Percentiles rank a stretch among this genome's conserved stretches.
phyloP scores from a whole-genome alignment of 1,139 yeast species.

The Saccharomyces hybrid region DNA sequence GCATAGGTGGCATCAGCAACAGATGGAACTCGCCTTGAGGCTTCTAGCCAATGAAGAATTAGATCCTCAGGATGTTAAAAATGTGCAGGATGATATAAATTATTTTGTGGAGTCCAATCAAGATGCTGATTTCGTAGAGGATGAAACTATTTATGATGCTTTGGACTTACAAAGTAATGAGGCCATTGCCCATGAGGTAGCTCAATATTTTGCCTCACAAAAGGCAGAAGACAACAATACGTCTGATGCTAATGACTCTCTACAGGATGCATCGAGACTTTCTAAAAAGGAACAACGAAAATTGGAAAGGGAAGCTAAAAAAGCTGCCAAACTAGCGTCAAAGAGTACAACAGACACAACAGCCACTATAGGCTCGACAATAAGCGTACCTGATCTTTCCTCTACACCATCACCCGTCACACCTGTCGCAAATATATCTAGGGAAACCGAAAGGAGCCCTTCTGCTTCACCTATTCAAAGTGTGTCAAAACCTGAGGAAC shows the following conservation, averaged over 20 bases:
- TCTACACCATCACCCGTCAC: conserved; percentile 2
- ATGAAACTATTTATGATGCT: conserved; percentile 67
- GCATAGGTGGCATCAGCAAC: conserved; percentile 54
- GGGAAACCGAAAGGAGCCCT: conserved; percentile 1
- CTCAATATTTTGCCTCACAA: conserved; percentile 34
- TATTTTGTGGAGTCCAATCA: conserved; percentile 67
- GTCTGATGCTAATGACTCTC: conserved; percentile 10
- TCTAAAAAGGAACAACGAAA: conserved; percentile 31
- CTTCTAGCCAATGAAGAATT: conserved; percentile 30
- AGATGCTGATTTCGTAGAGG: conserved; percentile 65
- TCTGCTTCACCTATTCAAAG: background rate
- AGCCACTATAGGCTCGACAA: background rate
- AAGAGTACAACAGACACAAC: conserved; percentile 14
- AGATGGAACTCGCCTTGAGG: conserved; percentile 54
- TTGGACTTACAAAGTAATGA: conserved; percentile 54
- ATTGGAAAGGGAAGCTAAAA: conserved; percentile 32
- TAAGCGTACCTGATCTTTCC: background rate
- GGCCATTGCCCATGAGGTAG: conserved; percentile 40
- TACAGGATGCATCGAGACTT: conserved; percentile 14
- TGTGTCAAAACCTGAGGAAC: background rate
- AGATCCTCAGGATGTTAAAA: conserved; percentile 51
- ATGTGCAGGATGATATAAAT: conserved; percentile 61
- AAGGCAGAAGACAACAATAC: conserved; percentile 23
- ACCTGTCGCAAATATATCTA: conserved; percentile 7
- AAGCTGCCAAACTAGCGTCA: conserved; percentile 28